Conservation (phyloP, 2,329 filamentous ascomycete species). For the Microsporum audouinii region DNA sequence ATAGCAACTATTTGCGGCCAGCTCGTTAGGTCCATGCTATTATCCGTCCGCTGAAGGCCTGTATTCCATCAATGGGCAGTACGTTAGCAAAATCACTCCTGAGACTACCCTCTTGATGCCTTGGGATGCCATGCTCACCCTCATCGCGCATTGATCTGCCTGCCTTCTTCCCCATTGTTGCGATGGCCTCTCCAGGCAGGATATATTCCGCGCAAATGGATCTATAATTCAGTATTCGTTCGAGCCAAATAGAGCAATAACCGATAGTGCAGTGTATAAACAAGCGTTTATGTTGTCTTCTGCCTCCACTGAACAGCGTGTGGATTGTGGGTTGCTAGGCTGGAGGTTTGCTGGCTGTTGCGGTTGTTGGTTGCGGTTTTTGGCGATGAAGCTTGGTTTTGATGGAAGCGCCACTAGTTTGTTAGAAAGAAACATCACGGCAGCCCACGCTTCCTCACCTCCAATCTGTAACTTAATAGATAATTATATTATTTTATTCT, state of each 20-base stretch:
- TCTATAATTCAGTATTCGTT: background rate
- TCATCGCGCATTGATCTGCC: conserved; percentile 38
- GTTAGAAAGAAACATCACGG: background rate
- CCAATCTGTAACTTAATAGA: background rate
- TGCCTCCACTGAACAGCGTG: background rate
- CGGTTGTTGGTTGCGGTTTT: background rate
- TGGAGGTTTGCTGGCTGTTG: background rate
- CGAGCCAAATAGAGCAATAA: background rate
- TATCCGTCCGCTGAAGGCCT: conserved; percentile 95
- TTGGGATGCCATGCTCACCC: conserved; percentile 25
- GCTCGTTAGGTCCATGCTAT: conserved; percentile 89
- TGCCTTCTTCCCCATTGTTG: conserved; percentile 2
- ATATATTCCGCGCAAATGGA: background rate
- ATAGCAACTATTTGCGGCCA: conserved; percentile 91
- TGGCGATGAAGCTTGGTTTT: background rate
- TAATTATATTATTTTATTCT: background rate
- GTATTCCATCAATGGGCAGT: conserved; percentile 7
- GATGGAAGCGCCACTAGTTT: background rate
- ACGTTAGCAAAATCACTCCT: background rate
- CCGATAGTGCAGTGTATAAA: background rate
- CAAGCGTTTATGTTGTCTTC: background rate
- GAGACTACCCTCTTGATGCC: background rate
- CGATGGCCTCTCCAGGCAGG: background rate
- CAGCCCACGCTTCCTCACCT: background rate
- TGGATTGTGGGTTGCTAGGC: background rate